Evolutionary conservation across 169 alveolate genomes (phyloP).

Genomic region (Eimeria praecox): DNA sequence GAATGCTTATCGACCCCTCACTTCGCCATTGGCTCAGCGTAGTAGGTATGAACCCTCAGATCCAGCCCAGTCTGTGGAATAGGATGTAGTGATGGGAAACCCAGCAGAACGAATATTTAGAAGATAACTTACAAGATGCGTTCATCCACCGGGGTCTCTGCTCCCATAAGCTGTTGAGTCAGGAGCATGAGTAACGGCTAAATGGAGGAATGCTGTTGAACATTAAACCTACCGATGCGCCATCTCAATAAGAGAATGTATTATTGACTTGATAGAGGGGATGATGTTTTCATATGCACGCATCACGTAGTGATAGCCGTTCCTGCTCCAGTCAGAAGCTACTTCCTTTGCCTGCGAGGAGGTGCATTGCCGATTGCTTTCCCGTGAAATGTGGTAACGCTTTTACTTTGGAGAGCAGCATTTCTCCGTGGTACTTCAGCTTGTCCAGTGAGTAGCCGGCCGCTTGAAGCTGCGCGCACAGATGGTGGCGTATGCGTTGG

Average conservation of each 20-base stretch:
- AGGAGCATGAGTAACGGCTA: neutral
- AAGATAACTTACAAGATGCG: constrained; percentile 44
- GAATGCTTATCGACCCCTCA: constrained; percentile 23
- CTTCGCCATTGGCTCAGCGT: constrained; percentile 27
- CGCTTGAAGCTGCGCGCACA: constrained; percentile 42
- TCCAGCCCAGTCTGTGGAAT: constrained; percentile 55
- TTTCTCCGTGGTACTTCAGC: constrained; percentile 24
- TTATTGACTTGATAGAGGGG: neutral
- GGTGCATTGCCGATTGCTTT: neutral
- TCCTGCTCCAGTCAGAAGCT: constrained; percentile 32
- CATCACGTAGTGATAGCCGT: constrained; percentile 66
- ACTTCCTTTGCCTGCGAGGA: constrained; percentile 19
- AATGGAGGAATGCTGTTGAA: neutral
- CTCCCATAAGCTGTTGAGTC: constrained; percentile 54
- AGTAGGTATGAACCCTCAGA: constrained; percentile 71
- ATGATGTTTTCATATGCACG: constrained; percentile 33
- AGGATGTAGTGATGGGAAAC: neutral
- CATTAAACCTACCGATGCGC: neutral
- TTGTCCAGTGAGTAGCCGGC: constrained; percentile 67
- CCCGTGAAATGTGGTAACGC: neutral
- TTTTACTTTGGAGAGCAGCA: neutral
- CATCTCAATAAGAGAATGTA: constrained; percentile 32
- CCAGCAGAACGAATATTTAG: neutral
- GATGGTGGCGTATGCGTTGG: neutral
- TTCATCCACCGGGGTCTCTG: constrained; percentile 67